phyloP scores from a whole-genome alignment of 306 rosid genomes.

The Erythrophleum fordii region DNA sequence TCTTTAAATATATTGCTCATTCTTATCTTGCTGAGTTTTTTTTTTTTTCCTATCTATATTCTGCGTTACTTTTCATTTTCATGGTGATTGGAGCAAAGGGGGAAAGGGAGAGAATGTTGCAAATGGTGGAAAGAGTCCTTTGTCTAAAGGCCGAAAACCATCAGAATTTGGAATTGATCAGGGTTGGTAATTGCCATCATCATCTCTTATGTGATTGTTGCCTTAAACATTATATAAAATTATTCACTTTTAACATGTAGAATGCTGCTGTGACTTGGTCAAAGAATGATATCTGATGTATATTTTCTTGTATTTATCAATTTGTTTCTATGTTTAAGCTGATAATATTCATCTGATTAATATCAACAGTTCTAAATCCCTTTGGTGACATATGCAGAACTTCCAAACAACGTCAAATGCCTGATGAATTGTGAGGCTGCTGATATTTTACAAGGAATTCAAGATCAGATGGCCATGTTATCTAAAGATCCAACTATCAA shows the following conservation, averaged over 20 bases:
- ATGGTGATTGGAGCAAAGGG: constrained; percentile 49
- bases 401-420: constrained; percentile 72
- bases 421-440: constrained; percentile 89
- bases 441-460: constrained; percentile 68
- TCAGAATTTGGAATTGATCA: constrained; percentile 63
- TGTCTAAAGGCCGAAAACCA: constrained; percentile 50
- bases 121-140: constrained; percentile 51
- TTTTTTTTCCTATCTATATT: constrained; percentile 11
- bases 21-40: constrained; percentile 4
- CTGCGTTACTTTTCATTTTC: constrained; percentile 31
- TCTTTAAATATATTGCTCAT: constrained; percentile 19
- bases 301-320: not conserved
- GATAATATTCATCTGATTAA: not conserved
- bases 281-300: not conserved
- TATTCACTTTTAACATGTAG: not conserved
- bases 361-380: constrained; percentile 10
- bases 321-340: not conserved
- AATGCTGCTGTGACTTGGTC: not conserved
- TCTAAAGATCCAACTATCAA: constrained; percentile 79
- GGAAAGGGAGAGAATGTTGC: constrained; percentile 67
- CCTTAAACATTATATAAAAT: constrained; percentile 7
- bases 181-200: constrained; percentile 56
- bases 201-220: constrained; percentile 26
- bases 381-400: constrained; percentile 56
- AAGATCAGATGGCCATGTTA: constrained; percentile 67